phyloP scores from a whole-genome alignment of 805 yeast species.

The Pichia membranifaciens region DNA sequence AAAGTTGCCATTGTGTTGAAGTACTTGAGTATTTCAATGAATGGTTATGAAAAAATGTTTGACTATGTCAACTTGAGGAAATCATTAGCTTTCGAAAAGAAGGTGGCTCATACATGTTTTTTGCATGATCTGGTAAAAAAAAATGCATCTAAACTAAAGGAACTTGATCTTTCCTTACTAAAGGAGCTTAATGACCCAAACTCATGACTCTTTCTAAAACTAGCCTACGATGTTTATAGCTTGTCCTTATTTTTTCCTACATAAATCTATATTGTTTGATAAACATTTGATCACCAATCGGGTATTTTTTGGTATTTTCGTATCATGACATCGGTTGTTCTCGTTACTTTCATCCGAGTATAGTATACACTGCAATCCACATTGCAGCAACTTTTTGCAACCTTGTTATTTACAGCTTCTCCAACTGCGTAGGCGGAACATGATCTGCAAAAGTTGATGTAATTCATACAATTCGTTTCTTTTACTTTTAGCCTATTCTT shows the following conservation, averaged over 20 bases:
- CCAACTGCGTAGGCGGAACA: constrained; percentile 36
- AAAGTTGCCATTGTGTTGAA: constrained; percentile 31
- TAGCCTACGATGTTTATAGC: no score
- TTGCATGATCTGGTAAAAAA: background rate
- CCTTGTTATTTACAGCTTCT: constrained; percentile 17
- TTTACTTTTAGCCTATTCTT: constrained; percentile 22
- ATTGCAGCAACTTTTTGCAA: constrained; percentile 44
- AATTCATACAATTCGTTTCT: constrained; percentile 27
- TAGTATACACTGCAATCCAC: constrained; percentile 62
- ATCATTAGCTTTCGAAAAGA: constrained; percentile 36
- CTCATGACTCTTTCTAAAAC: no score
- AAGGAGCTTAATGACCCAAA: background rate
- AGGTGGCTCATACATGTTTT: constrained; percentile 28
- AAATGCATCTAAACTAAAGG: background rate
- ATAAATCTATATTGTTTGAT: no score
- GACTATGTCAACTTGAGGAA: constrained; percentile 35
- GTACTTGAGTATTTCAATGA: constrained; percentile 38
- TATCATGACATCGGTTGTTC: constrained; percentile 18
- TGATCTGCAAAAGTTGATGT: constrained; percentile 19
- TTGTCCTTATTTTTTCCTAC: no score
- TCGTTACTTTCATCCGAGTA: constrained; percentile 40
- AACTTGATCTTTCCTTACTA: background rate
- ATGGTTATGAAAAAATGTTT: constrained; percentile 37
- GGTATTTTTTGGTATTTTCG: constrained; percentile 15
- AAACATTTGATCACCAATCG: constrained; percentile 18